Conservation (phyloP, 129 eudicot species). For the Rutidosis leptorrhynchoides region DNA sequence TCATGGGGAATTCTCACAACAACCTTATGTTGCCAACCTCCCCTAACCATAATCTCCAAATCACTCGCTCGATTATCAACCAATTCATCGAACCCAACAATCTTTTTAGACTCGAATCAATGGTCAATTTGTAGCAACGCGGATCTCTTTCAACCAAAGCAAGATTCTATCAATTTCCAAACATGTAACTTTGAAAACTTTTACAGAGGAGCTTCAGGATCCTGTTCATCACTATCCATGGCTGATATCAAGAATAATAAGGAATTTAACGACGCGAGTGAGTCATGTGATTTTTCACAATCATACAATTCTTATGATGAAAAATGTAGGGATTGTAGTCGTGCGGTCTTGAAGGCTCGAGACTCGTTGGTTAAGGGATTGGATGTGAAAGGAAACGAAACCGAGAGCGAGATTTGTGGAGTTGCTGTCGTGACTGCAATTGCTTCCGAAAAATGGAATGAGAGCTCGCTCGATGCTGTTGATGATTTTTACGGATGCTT, state of each 20-base stretch:
- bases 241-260: not conserved
- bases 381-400: conserved; percentile 12
- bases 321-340: conserved; percentile 41
- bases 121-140: conserved; percentile 41
- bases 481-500: conserved; percentile 43
- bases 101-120: conserved; percentile 39
- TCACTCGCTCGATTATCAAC: conserved; percentile 35
- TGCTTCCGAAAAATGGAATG: conserved; percentile 32
- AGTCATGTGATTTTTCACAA: conserved; percentile 15
- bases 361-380: conserved; percentile 11
- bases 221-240: conserved; percentile 34
- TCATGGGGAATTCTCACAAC: conserved; percentile 48
- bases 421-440: conserved; percentile 49
- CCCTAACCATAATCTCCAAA: conserved; percentile 37
- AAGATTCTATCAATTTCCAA: conserved; percentile 26
- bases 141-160: conserved; percentile 23
- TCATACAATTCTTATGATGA: conserved; percentile 26
- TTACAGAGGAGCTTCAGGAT: conserved; percentile 18
- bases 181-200: conserved; percentile 40
- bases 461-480: conserved; percentile 23
- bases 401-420: conserved; percentile 47
- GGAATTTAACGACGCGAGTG: conserved; percentile 13
- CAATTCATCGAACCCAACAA: not conserved
- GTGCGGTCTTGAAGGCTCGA: conserved; percentile 32
- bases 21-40: conserved; percentile 55